Evolutionary conservation across 2,329 filamentous ascomycete species (phyloP).

Genomic region (Fusarium newnesense): DNA sequence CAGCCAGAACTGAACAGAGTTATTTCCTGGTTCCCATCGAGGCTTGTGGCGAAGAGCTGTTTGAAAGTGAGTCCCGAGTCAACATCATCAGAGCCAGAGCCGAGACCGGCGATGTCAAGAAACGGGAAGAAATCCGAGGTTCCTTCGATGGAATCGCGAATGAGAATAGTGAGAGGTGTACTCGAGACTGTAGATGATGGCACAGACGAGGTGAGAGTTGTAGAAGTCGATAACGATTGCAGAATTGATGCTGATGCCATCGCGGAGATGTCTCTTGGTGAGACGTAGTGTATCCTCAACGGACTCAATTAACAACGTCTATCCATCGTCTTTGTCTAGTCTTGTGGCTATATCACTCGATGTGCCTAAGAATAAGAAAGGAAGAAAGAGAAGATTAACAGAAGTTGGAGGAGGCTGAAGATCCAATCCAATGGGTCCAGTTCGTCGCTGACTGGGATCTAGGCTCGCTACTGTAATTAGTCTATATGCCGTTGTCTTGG

Average conservation of each 20-base stretch:
- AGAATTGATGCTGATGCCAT: slow-evolving; percentile 30
- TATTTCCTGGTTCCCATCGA: slow-evolving; percentile 48
- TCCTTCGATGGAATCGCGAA: slow-evolving; percentile 46
- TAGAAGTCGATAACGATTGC: slow-evolving; percentile 20
- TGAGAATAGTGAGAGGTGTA: slow-evolving; percentile 44
- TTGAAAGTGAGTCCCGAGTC: slow-evolving; percentile 48
- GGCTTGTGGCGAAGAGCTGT: slow-evolving; percentile 48
- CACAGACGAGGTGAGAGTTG: slow-evolving; percentile 9
- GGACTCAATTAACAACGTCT: slow-evolving; percentile 17
- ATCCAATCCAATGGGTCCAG: slow-evolving; percentile 16
- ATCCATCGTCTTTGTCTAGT: slow-evolving; percentile 15
- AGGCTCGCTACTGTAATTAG: slow-evolving; percentile 25
- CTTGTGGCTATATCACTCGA: not conserved
- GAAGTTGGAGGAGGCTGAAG: slow-evolving; percentile 34
- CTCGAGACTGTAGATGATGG: slow-evolving; percentile 31
- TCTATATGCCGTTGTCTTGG: slow-evolving; percentile 29
- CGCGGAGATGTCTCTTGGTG: not conserved
- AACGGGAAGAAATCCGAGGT: slow-evolving; percentile 53
- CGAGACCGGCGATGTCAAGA: slow-evolving; percentile 48
- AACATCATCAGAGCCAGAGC: slow-evolving; percentile 40
- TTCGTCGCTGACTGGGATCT: slow-evolving; percentile 16
- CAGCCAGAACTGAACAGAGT: slow-evolving; percentile 49
- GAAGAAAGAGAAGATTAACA: slow-evolving; percentile 12
- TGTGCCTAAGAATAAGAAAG: not conserved
- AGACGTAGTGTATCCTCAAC: slow-evolving; percentile 2